phyloP scores from a whole-genome alignment of 108 stramenopile genomes.

The Parietichytrium sp. region DNA sequence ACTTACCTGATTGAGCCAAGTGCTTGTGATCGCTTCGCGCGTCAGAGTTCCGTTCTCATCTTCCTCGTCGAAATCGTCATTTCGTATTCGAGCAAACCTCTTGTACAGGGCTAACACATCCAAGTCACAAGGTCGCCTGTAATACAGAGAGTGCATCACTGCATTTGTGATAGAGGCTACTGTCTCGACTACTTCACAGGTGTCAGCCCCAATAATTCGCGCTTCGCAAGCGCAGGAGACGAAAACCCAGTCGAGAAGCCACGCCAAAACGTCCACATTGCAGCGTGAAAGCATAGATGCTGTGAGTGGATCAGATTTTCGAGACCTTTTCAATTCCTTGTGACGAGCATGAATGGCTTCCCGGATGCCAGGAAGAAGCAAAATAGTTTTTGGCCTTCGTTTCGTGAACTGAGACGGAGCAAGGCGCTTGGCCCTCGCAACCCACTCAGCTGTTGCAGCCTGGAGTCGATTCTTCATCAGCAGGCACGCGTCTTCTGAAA shows the following conservation, averaged over 20 bases:
- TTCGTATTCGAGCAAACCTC: neutral
- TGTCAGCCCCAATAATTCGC: neutral
- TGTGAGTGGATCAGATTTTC: neutral
- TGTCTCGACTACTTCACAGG: neutral
- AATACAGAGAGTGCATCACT: neutral
- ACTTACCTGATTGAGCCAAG: no score
- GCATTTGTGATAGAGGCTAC: neutral
- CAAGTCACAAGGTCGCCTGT: neutral
- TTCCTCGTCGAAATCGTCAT: neutral
- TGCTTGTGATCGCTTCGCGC: no score
- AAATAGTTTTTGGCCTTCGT: neutral
- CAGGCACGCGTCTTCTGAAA: neutral
- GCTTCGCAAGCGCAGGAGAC: neutral
- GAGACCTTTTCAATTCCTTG: neutral
- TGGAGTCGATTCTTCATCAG: neutral
- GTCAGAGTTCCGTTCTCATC: neutral
- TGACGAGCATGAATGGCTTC: neutral
- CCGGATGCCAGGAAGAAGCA: neutral
- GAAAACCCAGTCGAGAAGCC: neutral
- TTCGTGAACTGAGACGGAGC: neutral
- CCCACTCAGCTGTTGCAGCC: no score
- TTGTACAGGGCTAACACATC: conserved; percentile 2
- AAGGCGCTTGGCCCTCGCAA: neutral
- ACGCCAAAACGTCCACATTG: neutral
- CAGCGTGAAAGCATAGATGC: neutral